Evolutionary conservation across 2,329 filamentous ascomycete genomes (phyloP), one percentile per base, ranked within the genome.

Genomic region (Epichloe sibirici): DNA sequence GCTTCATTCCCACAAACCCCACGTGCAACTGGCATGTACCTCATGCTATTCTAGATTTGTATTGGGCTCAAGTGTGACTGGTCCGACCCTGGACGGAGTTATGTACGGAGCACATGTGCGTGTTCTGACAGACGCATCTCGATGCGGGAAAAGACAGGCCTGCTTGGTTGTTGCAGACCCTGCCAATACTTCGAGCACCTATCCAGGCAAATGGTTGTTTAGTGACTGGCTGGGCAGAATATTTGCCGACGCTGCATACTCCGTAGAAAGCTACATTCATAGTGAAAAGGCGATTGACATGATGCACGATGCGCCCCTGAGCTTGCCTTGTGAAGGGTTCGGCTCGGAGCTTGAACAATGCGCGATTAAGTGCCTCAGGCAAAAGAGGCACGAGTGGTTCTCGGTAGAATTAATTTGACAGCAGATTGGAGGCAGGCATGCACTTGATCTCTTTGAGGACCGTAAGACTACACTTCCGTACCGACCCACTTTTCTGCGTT

Each of bases 11-110:
- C 39, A 46, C 39, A 39, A 28, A 28, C 51, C 42, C 48, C 51
- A 53, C 51, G 43, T 53, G 51, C 15, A 28, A n/a, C 21, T 38
- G 40, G 17, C 51, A 23, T 49, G 39, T 45, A 39, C 45, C 51
- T 48, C 51, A 28, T 45, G 39, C 51, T 40, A 43, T 48, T 2
- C 34, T 49, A 40, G n/a, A 47, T 35, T 21, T 23, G 45, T n/a
- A 31, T 11, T 48, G 38, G 43, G 25, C 28, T 25, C 28, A 39
- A 43, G n/a, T 50, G 23, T 42, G 3, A 28, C 35, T 31, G 4
- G 21, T 21, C 23, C 15, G n/a, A 39, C 37, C 17, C n/a, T 31
- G 28, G 28, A 31, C 9, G 31, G 17, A 21, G 17, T 2, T 21
- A 21, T 21, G 17, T 23, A 31, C 31, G 9, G 31, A 31, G 8